These are phyloP conservation scores for Phytophthora niederhauseri DNA, from an alignment of 352 stramenopile genomes.

Conservation along the genomic window DNA sequence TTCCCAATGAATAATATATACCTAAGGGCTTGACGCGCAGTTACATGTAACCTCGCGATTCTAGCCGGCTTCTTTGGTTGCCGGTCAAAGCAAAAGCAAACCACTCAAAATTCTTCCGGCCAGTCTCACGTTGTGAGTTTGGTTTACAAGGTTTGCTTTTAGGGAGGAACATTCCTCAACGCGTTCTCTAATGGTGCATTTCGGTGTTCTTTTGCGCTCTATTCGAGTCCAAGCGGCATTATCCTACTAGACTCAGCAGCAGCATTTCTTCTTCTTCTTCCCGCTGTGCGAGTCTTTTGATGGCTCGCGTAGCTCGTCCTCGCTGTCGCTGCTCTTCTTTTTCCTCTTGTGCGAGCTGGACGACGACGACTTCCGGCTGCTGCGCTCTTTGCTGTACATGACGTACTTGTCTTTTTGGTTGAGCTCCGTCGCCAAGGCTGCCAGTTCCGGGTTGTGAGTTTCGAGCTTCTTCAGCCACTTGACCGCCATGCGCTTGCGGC, in stretches of 20 bases:
- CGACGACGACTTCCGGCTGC: constrained; percentile 15
- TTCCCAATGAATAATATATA: no score
- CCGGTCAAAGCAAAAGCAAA: no score
- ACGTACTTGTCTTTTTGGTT: constrained; percentile 91
- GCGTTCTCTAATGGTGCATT: background rate
- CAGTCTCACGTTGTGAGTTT: no score
- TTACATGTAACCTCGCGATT: no score
- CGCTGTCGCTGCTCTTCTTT: constrained; percentile 42
- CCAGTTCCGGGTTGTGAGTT: constrained; percentile 85
- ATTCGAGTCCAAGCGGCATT: background rate
- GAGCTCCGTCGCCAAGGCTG: constrained; percentile 69
- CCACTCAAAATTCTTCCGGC: no score
- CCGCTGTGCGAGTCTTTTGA: constrained; percentile 16
- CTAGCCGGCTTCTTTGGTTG: no score
- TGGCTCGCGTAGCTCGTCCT: constrained; percentile 24
- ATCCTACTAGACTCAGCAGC: background rate
- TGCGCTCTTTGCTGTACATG: constrained; percentile 67
- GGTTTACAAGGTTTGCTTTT: background rate
- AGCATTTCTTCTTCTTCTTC: constrained; percentile 41
- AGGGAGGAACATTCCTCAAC: background rate
- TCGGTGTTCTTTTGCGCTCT: background rate
- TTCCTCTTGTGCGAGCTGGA: constrained; percentile 40
- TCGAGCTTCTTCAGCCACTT: constrained; percentile 93
- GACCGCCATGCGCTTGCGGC: constrained; percentile 95
- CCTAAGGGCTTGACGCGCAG: no score